These are phyloP conservation scores for Scalesia atractyloides DNA, from an alignment of 129 eudicot genomes.

Conservation along the genomic window DNA sequence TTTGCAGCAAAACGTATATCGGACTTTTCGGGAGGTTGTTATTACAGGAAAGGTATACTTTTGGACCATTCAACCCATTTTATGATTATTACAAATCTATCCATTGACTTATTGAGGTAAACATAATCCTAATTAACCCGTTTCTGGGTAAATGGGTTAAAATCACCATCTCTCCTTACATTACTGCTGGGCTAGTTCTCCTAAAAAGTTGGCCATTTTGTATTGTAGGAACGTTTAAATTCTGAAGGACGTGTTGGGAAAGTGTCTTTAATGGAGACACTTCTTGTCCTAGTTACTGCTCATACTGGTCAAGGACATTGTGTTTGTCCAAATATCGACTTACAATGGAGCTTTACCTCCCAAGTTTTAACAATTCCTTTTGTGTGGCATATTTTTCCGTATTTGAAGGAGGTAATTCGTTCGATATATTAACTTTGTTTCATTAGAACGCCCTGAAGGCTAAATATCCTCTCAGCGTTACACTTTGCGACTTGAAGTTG, in stretches of 20 bases:
- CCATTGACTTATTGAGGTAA: conserved; percentile 8
- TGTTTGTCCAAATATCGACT: conserved; percentile 58
- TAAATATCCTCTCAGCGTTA: conserved; percentile 4
- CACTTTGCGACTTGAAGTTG: conserved; percentile 11
- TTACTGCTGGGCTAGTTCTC: conserved; percentile 9
- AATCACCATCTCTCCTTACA: neutral
- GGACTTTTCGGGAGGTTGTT: conserved; percentile 63
- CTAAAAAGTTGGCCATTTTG: conserved; percentile 22
- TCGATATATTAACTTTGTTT: neutral
- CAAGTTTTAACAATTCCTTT: conserved; percentile 84
- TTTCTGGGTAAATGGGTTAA: conserved; percentile 4
- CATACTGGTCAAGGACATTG: conserved; percentile 76
- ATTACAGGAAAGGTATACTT: conserved; percentile 60
- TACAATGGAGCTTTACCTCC: conserved; percentile 60
- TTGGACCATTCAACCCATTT: conserved; percentile 9
- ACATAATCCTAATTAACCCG: neutral
- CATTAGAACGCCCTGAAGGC: conserved; percentile 7
- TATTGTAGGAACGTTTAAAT: conserved; percentile 46
- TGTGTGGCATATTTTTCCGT: conserved; percentile 70
- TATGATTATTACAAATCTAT: neutral
- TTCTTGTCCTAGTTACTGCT: conserved; percentile 55
- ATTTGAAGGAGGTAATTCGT: conserved; percentile 66
- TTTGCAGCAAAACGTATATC: conserved; percentile 52
- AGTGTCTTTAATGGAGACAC: conserved; percentile 60
- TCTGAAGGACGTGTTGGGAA: conserved; percentile 39